Evolutionary conservation across 306 rosid species (phyloP).

Genomic region (Aeschynomene evenia): DNA sequence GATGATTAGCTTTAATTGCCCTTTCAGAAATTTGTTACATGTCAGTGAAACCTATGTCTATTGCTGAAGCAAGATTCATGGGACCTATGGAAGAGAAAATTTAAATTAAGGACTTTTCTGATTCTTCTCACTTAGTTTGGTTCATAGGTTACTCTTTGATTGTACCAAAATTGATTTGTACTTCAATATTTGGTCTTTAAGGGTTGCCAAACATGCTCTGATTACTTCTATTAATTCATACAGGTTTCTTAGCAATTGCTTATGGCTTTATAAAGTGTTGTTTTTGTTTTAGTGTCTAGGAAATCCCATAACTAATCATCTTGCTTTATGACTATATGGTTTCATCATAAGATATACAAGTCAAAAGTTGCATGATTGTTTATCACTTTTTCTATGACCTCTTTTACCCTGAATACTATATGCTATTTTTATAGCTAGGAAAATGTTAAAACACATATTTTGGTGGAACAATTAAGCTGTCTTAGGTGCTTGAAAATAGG

Average conservation of each 20-base stretch:
- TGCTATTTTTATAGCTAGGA: neutral
- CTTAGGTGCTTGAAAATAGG: too few relatives aligned
- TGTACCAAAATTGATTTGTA: neutral
- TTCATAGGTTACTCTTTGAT: neutral
- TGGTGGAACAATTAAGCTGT: neutral
- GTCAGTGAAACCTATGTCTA: conserved; percentile 19
- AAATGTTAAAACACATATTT: neutral
- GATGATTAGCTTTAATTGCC: conserved; percentile 29
- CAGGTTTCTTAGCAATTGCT: neutral
- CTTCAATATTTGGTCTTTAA: too few relatives aligned
- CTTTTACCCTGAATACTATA: neutral
- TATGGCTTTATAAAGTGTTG: neutral
- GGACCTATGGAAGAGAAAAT: neutral
- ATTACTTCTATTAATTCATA: too few relatives aligned
- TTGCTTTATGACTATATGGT: too few relatives aligned
- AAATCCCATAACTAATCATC: neutral
- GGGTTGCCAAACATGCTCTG: too few relatives aligned
- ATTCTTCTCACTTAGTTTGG: neutral
- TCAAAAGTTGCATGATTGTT: neutral
- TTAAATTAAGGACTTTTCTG: neutral
- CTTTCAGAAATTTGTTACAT: conserved; percentile 8
- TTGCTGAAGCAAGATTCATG: conserved; percentile 7
- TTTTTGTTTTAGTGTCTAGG: neutral
- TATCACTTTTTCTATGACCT: neutral
- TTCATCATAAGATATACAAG: neutral